phyloP scores from a whole-genome alignment of 108 stramenopile species.

The Skeletonema potamos region DNA sequence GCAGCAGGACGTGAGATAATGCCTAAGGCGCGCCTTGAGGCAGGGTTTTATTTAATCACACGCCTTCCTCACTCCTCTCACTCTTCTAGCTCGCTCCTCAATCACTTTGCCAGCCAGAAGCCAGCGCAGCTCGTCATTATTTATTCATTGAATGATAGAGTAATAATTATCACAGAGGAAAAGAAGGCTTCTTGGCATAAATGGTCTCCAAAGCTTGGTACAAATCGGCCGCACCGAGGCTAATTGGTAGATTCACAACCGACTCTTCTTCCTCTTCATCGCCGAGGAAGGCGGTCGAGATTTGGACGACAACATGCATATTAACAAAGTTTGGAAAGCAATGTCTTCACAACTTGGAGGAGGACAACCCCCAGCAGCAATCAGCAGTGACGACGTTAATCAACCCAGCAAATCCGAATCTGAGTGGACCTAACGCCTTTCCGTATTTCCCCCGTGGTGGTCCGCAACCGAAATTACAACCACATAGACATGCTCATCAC shows the following conservation, averaged over 20 bases:
- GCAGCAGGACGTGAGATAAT: too few relatives aligned
- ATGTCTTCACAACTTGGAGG: neutral
- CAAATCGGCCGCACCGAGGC: conserved; percentile 36
- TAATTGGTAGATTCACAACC: conserved; percentile 29
- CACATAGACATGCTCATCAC: conserved; percentile 26
- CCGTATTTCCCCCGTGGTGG: conserved; percentile 71
- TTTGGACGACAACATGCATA: conserved; percentile 82
- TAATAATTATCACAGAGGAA: too few relatives aligned
- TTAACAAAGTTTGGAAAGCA: conserved; percentile 64
- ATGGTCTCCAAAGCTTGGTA: conserved; percentile 64
- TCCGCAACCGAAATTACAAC: conserved; percentile 15
- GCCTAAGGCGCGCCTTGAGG: too few relatives aligned
- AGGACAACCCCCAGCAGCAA: neutral
- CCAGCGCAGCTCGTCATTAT: too few relatives aligned
- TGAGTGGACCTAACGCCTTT: conserved; percentile 68
- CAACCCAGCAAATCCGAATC: conserved; percentile 71
- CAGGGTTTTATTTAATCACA: too few relatives aligned
- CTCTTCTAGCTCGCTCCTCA: too few relatives aligned
- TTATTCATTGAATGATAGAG: too few relatives aligned
- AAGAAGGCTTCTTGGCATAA: too few relatives aligned
- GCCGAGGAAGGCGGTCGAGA: conserved; percentile 38
- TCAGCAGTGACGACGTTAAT: conserved; percentile 24
- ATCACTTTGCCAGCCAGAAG: too few relatives aligned
- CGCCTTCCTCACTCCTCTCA: too few relatives aligned
- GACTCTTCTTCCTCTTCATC: neutral